A percentile compares a stretch with the other conserved stretches of the same genome.
phyloP scores from a whole-genome alignment of 2,329 filamentous ascomycete species.

The Pseudogymnoascus sp. region DNA sequence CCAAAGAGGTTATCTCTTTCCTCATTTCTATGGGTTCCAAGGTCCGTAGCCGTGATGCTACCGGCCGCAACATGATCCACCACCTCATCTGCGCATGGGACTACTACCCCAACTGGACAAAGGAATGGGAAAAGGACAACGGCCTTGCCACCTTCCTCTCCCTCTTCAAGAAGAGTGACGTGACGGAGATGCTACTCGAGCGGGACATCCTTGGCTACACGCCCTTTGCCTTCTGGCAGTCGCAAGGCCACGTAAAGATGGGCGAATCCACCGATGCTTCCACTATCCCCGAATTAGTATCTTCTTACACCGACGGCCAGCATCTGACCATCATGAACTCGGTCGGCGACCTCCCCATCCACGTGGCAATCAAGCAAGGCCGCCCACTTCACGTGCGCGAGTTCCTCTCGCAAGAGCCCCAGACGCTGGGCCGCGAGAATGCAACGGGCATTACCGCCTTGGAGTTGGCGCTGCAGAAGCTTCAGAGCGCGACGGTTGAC shows the following conservation, averaged over 20 bases:
- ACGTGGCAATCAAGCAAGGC: conserved; percentile 47
- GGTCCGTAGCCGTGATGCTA: conserved; percentile 53
- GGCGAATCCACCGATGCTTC: conserved; percentile 23
- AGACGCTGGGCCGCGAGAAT: conserved; percentile 53
- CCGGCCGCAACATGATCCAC: conserved; percentile 63
- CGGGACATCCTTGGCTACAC: conserved; percentile 44
- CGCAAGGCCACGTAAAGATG: conserved; percentile 37
- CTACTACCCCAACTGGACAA: not conserved
- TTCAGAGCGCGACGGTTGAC: conserved; percentile 9
- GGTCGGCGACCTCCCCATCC: conserved; percentile 57
- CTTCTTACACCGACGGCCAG: conserved; percentile 48
- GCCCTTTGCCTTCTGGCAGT: conserved; percentile 57
- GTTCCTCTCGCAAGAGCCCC: not conserved
- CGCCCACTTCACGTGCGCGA: not conserved
- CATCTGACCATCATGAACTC: conserved; percentile 54
- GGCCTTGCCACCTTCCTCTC: conserved; percentile 42
- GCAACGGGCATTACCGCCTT: conserved; percentile 66
- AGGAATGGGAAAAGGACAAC: conserved; percentile 22
- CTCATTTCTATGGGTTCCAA: conserved; percentile 64
- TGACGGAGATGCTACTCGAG: conserved; percentile 51
- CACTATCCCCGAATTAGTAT: conserved; percentile 41
- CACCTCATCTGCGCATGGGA: conserved; percentile 34
- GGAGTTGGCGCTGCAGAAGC: conserved; percentile 45
- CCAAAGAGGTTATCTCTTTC: conserved; percentile 46
- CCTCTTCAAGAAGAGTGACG: conserved; percentile 49